Evolutionary conservation across 371 early-diverging fungal species (phyloP), one percentile per base, ranked within the genome.

Genomic region (Haplosporangium sp.): DNA sequence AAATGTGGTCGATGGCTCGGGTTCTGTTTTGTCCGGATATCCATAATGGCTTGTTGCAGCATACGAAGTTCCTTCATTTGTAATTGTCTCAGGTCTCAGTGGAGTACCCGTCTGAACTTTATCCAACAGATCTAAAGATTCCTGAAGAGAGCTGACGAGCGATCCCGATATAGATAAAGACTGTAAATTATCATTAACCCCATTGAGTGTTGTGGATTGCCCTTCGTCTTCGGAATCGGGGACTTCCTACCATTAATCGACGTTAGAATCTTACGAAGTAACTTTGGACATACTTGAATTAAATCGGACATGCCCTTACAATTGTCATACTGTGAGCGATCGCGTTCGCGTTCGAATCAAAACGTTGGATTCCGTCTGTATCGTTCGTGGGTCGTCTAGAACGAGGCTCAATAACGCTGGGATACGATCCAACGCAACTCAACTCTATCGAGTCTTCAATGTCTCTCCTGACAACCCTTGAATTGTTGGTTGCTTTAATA

Each of bases 161-260:
- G 44, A 42, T 42, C 9, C 11, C 44, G 50, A 50, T 4, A 50
- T 15, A 50, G 50, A 50, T 19, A n/a, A 7, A 15, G 50, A 50
- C 17, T 50, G 50, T 50, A n/a, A 5, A n/a, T n/a, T 15, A n/a
- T 15, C 50, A n/a, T 50, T 50, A 3, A 50, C 15, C n/a, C n/a
- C 15, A 15, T 4, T n/a, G 50, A 6, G n/a, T 7, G 34, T 34
- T 34, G 55, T 2, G 10, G 34, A 11, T 27, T 55, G 55, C 34
- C 13, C 55, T 17, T 64, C 65, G 13, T 64, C 55, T 15, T 64
- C 65, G 8, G 65, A 64, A 40, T 52, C 65, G 7, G 55, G 42
- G 2, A 64, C 40, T n/a, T 53, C 55, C 65, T 64, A 64, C 1
- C 17, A 37, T 64, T 13, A 38, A 53, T 38, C 13, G 44, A 47